Evolutionary conservation across 1,139 yeast genomes (phyloP).

Genomic region (Pneumocystis wakefieldiae): DNA sequence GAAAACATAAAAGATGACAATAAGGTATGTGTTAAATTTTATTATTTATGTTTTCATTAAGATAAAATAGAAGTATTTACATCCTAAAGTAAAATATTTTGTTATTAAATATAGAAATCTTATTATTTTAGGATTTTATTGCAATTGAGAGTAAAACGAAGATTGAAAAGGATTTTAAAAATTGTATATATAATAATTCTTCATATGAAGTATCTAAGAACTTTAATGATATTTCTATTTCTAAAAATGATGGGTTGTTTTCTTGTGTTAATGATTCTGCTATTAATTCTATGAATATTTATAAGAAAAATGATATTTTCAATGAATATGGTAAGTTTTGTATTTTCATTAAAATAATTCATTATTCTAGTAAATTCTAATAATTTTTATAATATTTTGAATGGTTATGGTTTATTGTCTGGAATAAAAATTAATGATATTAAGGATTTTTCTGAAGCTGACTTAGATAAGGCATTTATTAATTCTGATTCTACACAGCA

Average conservation of each 20-base stretch:
- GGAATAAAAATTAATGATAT: neutral
- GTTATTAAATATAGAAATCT: neutral
- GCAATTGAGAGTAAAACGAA: neutral
- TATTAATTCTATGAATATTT: neutral
- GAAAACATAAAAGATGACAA: neutral
- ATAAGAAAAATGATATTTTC: neutral
- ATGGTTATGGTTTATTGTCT: neutral
- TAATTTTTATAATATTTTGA: neutral
- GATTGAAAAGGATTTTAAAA: neutral
- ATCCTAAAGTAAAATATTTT: neutral
- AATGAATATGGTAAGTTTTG: neutral
- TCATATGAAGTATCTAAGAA: neutral
- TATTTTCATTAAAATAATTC: neutral
- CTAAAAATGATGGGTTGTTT: neutral
- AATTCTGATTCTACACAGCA: neutral
- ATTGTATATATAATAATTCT: neutral
- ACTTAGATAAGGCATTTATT: neutral
- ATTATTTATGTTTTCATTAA: neutral
- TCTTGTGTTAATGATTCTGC: neutral
- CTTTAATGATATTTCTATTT: neutral
- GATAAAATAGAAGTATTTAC: neutral
- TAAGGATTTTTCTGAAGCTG: neutral
- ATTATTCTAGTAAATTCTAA: neutral
- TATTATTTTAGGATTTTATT: neutral
- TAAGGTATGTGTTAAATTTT: neutral